Base-by-base conservation (phyloP, 805 yeast species). In the Wickerhamiella sorbophila region DNA sequence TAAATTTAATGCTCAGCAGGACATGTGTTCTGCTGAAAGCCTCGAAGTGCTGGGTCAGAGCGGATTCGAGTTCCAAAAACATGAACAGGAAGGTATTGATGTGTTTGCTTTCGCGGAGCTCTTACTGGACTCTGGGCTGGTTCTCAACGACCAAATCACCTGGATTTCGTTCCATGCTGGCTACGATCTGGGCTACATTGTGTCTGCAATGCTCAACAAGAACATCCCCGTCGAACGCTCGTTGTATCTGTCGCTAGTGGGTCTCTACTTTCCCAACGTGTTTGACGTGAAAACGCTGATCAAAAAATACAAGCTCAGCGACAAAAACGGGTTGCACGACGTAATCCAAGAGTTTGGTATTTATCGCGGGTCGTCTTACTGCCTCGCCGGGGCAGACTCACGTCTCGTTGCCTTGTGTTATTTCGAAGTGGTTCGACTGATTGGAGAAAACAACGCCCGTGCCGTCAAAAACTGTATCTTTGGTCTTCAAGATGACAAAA, bases 81-180 rank as follows among this genome's bases (percentile, higher is more conserved):
- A 85, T 57, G 75, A 74, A 60, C 68, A 68, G 17, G 73, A 69
- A 44, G 98, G 98, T 17, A 82, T 91, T 38, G 80, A 80, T 21
- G 76, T 75, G 42, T 71, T 74, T 51, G 78, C 75, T 44, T 87
- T 91, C 65, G 84, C 95, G 12, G 94, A 85, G 59, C 64, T 81
- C 42, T 66, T 91, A 55, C 80, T 79, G 45, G 84, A 83, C 44
- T 80, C 94, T 38, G 98, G 98, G 0, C 65, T 91, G 48, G 72
- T 87, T 31, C 64, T 91, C 52, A 77, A 83, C 51, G 68, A 70
- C 22, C 63, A 71, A 29, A 73, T 84, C 36, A 75, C 78, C 40
- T 91, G 98, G 98, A 69, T 85, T 40, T 79, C 94, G 46, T 91
- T 80, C 63, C 96, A 91, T 59, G 78, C 77, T 1, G 98, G 97